Evolutionary conservation across 192 early-diverging fungal species (phyloP).

Genomic region (Coemansia javaensis): DNA sequence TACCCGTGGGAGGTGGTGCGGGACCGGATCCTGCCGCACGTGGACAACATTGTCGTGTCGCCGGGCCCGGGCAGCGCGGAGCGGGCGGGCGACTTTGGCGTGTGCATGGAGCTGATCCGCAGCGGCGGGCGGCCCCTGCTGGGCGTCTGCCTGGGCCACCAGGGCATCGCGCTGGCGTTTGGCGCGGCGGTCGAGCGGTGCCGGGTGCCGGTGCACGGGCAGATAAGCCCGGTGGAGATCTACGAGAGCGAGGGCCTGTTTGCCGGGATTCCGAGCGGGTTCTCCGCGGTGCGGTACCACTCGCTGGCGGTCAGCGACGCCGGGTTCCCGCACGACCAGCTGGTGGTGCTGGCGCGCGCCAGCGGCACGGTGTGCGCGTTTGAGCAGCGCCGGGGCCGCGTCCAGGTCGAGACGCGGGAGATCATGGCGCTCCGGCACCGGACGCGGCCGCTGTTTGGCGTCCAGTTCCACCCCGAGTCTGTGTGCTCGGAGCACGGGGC

Average conservation of each 20-base stretch:
- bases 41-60: constrained; percentile 88
- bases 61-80: constrained; percentile 90
- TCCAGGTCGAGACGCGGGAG: constrained; percentile 6
- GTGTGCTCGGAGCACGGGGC: constrained; percentile 79
- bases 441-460: constrained; percentile 69
- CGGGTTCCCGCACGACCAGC: constrained; percentile 11
- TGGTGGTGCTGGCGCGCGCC: constrained; percentile 27
- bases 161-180: constrained; percentile 71
- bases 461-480: constrained; percentile 97
- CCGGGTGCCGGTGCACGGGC: constrained; percentile 75
- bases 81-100: constrained; percentile 47
- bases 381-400: not conserved
- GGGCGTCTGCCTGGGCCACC: constrained; percentile 93
- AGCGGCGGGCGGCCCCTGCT: constrained; percentile 61
- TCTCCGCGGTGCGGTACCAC: constrained; percentile 85
- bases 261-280: constrained; percentile 55
- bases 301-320: constrained; percentile 68
- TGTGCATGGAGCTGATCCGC: constrained; percentile 20
- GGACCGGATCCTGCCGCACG: constrained; percentile 64
- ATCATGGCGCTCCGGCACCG: constrained; percentile 82
- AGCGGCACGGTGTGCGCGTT: constrained; percentile 9
- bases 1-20: constrained; percentile 64
- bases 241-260: constrained; percentile 46
- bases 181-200: constrained; percentile 66
- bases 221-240: constrained; percentile 54